These are phyloP conservation scores for Endocladia muricata DNA, from an alignment of 31 red algal species.

Conservation along the genomic window DNA sequence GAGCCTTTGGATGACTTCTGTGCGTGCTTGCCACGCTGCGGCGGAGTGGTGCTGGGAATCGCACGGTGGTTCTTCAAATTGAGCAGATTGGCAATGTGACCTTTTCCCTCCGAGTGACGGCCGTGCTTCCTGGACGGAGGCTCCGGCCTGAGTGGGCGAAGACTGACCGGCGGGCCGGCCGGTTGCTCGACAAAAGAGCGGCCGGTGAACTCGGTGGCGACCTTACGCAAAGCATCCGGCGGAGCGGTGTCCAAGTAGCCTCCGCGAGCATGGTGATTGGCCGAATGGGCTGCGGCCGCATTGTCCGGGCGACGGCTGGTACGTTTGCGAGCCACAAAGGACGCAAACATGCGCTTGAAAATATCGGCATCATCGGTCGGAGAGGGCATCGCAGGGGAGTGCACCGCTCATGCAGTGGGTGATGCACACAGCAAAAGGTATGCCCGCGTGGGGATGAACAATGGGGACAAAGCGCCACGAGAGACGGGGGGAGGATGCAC, in stretches of 20 bases:
- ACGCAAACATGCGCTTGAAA: slow-evolving; percentile 73
- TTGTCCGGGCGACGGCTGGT: too few species aligned
- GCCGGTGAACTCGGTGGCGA: not conserved
- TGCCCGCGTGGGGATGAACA: too few species aligned
- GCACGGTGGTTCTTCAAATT: not conserved
- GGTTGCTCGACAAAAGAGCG: not conserved
- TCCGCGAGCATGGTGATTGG: not conserved
- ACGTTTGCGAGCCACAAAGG: slow-evolving; percentile 48
- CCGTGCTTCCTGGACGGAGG: not conserved
- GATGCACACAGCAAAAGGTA: too few species aligned
- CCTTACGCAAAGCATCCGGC: not conserved
- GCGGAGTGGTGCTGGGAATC: not conserved
- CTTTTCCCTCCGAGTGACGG: not conserved
- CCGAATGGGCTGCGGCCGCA: not conserved
- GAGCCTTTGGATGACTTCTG: slow-evolving; percentile 21
- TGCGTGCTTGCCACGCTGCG: not conserved
- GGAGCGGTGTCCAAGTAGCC: not conserved
- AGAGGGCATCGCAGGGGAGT: slow-evolving; percentile 18
- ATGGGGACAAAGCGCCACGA: too few species aligned
- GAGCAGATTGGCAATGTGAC: not conserved
- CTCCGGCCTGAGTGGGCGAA: not conserved
- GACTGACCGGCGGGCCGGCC: not conserved
- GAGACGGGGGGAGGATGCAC: too few species aligned
- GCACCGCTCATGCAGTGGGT: too few species aligned
- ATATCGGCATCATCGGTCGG: slow-evolving; percentile 63